Conservation (phyloP, 805 yeast genomes). For the Hanseniaspora occidentalis region DNA sequence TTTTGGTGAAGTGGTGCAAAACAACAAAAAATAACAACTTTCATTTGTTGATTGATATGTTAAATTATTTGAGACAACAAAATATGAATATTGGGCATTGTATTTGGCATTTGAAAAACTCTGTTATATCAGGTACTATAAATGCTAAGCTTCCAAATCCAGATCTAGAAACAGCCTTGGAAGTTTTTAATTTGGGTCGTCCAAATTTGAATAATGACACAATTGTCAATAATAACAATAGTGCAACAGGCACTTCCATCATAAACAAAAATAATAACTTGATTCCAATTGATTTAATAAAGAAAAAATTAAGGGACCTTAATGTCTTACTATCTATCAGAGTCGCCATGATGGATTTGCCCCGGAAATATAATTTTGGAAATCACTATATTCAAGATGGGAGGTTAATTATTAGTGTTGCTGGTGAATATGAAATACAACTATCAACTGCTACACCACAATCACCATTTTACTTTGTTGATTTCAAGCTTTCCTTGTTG, state of each 20-base stretch:
- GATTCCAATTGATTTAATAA: constrained; percentile 42
- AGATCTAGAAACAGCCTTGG: constrained; percentile 76
- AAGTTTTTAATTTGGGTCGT: constrained; percentile 65
- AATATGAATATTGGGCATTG: constrained; percentile 53
- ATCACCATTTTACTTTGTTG: constrained; percentile 67
- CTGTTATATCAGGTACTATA: constrained; percentile 37
- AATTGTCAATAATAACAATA: constrained; percentile 27
- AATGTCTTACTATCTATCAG: constrained; percentile 64
- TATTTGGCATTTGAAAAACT: constrained; percentile 56
- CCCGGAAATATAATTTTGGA: constrained; percentile 37
- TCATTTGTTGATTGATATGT: constrained; percentile 65
- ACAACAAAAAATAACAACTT: constrained; percentile 53
- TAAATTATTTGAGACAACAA: constrained; percentile 78
- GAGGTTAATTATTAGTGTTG: constrained; percentile 50
- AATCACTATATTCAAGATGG: constrained; percentile 65
- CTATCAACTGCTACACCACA: constrained; percentile 61
- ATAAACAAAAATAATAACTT: constrained; percentile 6
- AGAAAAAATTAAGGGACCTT: constrained; percentile 52
- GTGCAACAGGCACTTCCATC: background rate
- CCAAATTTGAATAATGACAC: constrained; percentile 62
- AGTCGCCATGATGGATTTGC: constrained; percentile 59
- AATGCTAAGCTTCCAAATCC: constrained; percentile 91
- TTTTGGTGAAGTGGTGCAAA: constrained; percentile 77
- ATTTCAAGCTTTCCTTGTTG: constrained; percentile 50
- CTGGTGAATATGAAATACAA: constrained; percentile 58